Percentiles rank a stretch among this genome's conserved stretches.
Evolutionary conservation across 345 rosid genomes (phyloP).

Genomic region (Anacardium occidentale): DNA sequence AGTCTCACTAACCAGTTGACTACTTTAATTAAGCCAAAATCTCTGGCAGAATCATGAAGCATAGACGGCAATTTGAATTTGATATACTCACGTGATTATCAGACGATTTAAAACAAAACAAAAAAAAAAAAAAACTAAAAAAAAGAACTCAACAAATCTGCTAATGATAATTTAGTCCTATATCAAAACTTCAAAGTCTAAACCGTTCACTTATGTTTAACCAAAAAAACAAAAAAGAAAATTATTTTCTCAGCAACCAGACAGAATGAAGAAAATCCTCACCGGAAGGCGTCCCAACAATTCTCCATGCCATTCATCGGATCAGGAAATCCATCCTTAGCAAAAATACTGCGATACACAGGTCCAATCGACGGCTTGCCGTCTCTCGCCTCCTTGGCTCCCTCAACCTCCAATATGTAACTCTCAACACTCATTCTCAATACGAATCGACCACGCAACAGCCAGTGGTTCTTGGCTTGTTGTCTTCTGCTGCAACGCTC

Average conservation of each 20-base stretch:
- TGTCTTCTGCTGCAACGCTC: neutral
- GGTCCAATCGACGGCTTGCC: conserved; percentile 85
- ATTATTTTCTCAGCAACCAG: conserved; percentile 16
- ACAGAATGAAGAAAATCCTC: conserved; percentile 11
- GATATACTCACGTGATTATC: neutral
- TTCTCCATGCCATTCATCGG: conserved; percentile 70
- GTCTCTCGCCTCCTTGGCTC: conserved; percentile 54
- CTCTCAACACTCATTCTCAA: conserved; percentile 26
- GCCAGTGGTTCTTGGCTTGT: no score
- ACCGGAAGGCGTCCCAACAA: conserved; percentile 99
- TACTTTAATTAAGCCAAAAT: neutral
- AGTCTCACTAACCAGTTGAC: neutral
- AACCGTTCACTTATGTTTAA: neutral
- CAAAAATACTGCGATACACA: conserved; percentile 76
- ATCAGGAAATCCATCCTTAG: conserved; percentile 74
- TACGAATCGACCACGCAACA: neutral
- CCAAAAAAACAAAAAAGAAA: neutral
- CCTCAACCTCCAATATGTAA: conserved; percentile 71
- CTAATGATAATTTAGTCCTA: no score
- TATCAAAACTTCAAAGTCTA: no score
- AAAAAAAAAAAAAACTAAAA: no score
- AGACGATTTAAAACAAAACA: no score
- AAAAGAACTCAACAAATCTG: no score
- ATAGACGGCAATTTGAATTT: neutral
- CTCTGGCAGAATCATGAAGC: neutral